Evolutionary conservation across 2,329 filamentous ascomycete genomes (phyloP).

Genomic region (Ophidiomyces ophidiicola): DNA sequence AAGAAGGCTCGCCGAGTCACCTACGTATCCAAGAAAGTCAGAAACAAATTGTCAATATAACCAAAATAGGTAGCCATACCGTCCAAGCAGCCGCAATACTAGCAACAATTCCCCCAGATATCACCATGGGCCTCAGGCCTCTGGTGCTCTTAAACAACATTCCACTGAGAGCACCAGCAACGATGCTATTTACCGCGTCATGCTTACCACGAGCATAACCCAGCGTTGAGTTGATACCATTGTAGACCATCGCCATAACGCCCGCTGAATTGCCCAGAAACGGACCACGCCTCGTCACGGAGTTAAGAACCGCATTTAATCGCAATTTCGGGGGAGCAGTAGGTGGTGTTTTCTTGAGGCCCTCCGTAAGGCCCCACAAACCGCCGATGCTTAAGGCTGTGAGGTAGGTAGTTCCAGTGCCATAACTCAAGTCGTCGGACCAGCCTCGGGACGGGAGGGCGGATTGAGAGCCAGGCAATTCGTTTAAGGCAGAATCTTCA

Average conservation of each 20-base stretch:
- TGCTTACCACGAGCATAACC: conserved; percentile 72
- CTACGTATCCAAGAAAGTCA: conserved; percentile 24
- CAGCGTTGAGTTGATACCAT: conserved; percentile 76
- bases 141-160: conserved; percentile 95
- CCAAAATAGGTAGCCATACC: conserved; percentile 46
- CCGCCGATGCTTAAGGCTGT: conserved; percentile 76
- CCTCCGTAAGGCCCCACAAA: conserved; percentile 84
- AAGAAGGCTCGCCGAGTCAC: conserved; percentile 42
- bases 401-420: conserved; percentile 87
- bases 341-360: conserved; percentile 56
- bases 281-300: conserved; percentile 79
- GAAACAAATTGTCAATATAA: conserved; percentile 9
- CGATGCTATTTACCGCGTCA: conserved; percentile 77
- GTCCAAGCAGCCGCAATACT: conserved; percentile 78
- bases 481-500: conserved; percentile 79
- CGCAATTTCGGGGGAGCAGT: conserved; percentile 80
- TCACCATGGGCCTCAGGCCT: conserved; percentile 81
- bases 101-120: conserved; percentile 82
- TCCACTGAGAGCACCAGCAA: conserved; percentile 74
- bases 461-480: conserved; percentile 73
- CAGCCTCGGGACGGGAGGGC: conserved; percentile 90
- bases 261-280: conserved; percentile 94
- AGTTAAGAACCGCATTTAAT: conserved; percentile 88
- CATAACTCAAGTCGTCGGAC: conserved; percentile 96
- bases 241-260: conserved; percentile 92